phyloP scores from a whole-genome alignment of 148 eudicot species.

The Gaultheria prostrata region DNA sequence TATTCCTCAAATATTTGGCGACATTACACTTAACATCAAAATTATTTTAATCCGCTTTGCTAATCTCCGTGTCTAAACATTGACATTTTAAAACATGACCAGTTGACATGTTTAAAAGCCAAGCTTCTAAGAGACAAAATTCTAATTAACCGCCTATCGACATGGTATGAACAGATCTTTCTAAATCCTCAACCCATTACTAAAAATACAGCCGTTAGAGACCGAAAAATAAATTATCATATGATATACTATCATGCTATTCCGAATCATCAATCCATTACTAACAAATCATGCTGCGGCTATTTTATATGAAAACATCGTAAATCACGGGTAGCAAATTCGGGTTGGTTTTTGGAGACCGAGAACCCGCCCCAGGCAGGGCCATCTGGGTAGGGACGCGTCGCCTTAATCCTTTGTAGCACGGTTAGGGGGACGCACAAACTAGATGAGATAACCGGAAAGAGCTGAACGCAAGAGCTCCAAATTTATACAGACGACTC shows the following conservation, averaged over 20 bases:
- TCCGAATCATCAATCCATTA: background rate
- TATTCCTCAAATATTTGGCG: background rate
- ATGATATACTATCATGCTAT: background rate
- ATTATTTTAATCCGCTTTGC: background rate
- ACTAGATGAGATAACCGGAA: background rate
- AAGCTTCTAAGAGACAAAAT: background rate
- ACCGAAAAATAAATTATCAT: background rate
- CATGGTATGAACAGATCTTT: slow-evolving; percentile 2
- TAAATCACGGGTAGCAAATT: background rate
- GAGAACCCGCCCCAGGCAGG: background rate
- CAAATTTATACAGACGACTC: background rate
- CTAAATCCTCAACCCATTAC: background rate
- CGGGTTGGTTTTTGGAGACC: background rate
- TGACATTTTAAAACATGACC: background rate
- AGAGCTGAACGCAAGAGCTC: background rate
- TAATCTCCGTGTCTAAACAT: background rate
- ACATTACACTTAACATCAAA: background rate
- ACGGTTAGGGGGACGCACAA: background rate
- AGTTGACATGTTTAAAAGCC: background rate
- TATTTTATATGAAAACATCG: background rate
- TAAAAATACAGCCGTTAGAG: background rate
- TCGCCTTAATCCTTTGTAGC: background rate
- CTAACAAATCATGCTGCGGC: background rate
- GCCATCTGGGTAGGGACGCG: background rate
- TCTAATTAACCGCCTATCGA: background rate